These are phyloP conservation scores for Diutina ranongensis DNA, from an alignment of 1,139 yeast genomes.

Conservation along the genomic window DNA sequence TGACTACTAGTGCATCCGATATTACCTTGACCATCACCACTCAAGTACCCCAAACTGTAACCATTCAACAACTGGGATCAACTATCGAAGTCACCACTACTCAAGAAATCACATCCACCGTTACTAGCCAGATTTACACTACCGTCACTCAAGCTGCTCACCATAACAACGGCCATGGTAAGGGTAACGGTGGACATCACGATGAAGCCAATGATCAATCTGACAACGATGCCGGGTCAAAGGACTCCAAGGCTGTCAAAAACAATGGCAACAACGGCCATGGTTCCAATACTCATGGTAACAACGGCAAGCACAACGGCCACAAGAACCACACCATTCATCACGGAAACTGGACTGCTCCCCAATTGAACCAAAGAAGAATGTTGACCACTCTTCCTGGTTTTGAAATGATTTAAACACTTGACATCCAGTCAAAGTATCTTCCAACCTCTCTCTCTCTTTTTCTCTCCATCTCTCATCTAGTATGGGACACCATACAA, in stretches of 20 bases:
- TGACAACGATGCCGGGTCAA: not conserved
- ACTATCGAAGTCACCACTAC: not conserved
- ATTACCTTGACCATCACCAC: not conserved
- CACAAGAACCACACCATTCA: not conserved
- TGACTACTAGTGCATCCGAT: not conserved
- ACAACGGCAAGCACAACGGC: not conserved
- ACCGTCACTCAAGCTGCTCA: no score
- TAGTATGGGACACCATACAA: not conserved
- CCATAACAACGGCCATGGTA: no score
- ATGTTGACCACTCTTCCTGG: not conserved
- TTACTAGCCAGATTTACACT: no score
- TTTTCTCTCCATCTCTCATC: not conserved
- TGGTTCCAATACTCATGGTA: not conserved
- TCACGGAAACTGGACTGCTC: not conserved
- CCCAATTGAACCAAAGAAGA: not conserved
- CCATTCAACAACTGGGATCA: not conserved
- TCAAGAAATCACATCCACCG: not conserved
- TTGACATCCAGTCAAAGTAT: no score
- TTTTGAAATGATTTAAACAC: no score
- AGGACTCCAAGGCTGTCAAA: not conserved
- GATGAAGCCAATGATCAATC: not conserved
- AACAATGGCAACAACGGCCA: not conserved
- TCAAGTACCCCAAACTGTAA: not conserved
- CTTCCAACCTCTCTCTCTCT: not conserved
- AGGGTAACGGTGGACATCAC: not conserved